Evolutionary conservation across 2,329 filamentous ascomycete genomes (phyloP), one percentile per base, ranked within the genome.

Genomic region (Aureobasidium sp.): DNA sequence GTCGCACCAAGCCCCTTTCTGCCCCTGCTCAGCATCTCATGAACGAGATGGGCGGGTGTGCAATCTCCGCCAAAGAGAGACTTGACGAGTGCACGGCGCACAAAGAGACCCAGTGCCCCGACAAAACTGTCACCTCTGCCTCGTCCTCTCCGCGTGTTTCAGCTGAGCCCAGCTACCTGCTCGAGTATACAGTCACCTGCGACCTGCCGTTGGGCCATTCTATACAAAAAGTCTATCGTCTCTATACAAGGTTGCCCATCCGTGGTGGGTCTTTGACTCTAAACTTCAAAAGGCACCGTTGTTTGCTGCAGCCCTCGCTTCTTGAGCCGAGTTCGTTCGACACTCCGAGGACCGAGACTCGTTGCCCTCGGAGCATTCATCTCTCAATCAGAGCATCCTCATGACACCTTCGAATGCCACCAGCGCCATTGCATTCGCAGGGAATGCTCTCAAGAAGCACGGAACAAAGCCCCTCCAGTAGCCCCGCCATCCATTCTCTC

Each of bases 391-490:
- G 70, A 27, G 61, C 45, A 64, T 63, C 62, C 72, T 66, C 72
- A 74, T 72, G 17, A 94, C 89, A 2, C 87, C 90, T 74, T 99
- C 94, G 79, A 97, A 97, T 31, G 89, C 92, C 60, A 97, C 85
- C 71, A 97, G 76, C 1, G 94, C 93, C 84, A 94, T 88, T 0
- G 92, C 94, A 78, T 97, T 97, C 27, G 94, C 93, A 15, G 94
- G 94, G 73, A 97, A 97, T 3, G 94, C 94, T 66, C 94, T 81
- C 71, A 97, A 73, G 72, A 97, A 96, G 73, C 93, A 97, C 1
- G 94, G 94, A 70, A 96, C 70, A 70, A 99, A 99, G 0, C 94
- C 94, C 67, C 94, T 83, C 78, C 91, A 97, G 73, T 91, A 97
- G 0, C 91, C 94, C 71, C 76, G 88, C 76, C 77, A 85, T 1